Evolutionary conservation across 225 moss, liverwort and hornwort species (phyloP), one percentile per base, ranked within the genome.

Genomic region (Climacium dendroides): DNA sequence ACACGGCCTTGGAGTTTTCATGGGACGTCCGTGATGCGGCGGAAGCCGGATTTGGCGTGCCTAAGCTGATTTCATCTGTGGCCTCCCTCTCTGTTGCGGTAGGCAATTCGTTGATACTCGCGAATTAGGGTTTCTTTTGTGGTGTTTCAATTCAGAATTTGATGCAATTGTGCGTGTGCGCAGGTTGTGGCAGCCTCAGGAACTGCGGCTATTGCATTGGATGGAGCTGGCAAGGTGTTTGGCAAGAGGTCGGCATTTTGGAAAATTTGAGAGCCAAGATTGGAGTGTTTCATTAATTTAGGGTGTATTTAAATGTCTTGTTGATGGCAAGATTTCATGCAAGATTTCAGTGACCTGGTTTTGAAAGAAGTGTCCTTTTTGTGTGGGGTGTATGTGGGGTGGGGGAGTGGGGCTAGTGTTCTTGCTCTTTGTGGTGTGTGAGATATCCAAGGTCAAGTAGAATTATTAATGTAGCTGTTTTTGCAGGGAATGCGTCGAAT

Each of bases 161-260:
- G 86, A 88, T 83, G 29, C 35, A 80, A 81, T 76, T 59, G 77
- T 80, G 84, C 80, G 20, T 70, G 88, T 92, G 90, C 75, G 90
- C 92, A 98, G 98, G 95, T 94, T 39, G 98, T 99, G 88, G 99
- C 99, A 75, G 97, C 95, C 74, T 91, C 96, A 45, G 99, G 99
- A 81, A 94, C 92, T 87, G 96, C 97, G 66, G 95, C 97, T 63
- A 89, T 99, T 90, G 93, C 92, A 41, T 94, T 99, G 78, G 99
- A 99, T 90, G 91, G 96, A 79, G 90, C 86, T 89, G 99, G 99
- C 74, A 99, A 99, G 90, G 89, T 97, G 65, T 96, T 96, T 79
- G 99, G 99, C 88, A 95, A 94, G 85, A 97, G 95, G 98, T 97
- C 87, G 41, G 83, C 59, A 53, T 69, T 76, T 78, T 45, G 74